Conservation (phyloP, 345 rosid genomes). For the Bruguiera gymnorhiza region DNA sequence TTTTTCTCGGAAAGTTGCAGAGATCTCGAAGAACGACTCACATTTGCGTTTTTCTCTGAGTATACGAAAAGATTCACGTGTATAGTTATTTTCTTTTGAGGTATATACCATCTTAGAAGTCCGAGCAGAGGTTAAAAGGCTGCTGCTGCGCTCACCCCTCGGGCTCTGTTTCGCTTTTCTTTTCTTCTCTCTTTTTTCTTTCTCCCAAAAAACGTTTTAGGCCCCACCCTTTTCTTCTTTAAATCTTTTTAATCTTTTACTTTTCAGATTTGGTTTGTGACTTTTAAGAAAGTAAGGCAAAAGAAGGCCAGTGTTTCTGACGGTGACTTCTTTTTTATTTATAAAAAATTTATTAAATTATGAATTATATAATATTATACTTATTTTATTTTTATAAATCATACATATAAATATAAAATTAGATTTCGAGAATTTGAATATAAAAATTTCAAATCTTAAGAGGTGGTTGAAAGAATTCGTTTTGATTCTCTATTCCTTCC, state of each 20-base stretch:
- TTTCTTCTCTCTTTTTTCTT: neutral
- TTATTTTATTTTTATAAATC: too few relatives aligned
- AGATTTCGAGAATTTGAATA: too few relatives aligned
- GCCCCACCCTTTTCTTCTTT: neutral
- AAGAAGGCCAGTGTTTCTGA: too few relatives aligned
- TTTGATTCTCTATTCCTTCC: too few relatives aligned
- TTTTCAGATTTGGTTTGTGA: neutral
- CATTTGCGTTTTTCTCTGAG: neutral
- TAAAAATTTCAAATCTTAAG: too few relatives aligned
- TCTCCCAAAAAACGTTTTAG: neutral
- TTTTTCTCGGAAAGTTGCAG: conserved; percentile 2
- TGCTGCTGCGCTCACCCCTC: conserved; percentile 13
- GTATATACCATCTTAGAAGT: neutral
- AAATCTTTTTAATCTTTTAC: neutral
- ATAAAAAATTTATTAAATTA: too few relatives aligned
- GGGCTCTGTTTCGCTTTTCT: neutral
- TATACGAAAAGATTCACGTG: neutral
- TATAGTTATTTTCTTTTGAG: neutral
- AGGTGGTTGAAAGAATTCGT: too few relatives aligned
- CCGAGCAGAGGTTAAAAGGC: conserved; percentile 7
- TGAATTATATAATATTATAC: too few relatives aligned
- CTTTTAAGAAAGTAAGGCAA: too few relatives aligned
- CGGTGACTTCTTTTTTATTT: too few relatives aligned
- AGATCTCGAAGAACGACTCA: conserved; percentile 19
- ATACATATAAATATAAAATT: too few relatives aligned